Evolutionary conservation across 495 filamentous ascomycete genomes (phyloP).

Genomic region (Penicillium longicatenatum): DNA sequence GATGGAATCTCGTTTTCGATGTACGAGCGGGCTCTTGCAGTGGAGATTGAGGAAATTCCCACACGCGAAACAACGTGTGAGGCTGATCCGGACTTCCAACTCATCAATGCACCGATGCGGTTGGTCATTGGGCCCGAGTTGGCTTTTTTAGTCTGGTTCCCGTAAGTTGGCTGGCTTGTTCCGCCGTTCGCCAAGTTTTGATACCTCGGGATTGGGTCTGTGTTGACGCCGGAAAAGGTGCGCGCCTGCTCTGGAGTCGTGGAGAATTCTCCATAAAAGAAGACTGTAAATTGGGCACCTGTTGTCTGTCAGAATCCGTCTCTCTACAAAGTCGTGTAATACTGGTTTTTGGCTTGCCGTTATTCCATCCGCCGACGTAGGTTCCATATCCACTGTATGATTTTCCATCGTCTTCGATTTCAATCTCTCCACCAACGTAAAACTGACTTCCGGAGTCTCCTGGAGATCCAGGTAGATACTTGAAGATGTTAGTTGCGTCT

Average conservation of each 20-base stretch:
- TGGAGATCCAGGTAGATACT: conserved; percentile 58
- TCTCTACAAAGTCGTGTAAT: background rate
- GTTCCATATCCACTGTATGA: conserved; percentile 61
- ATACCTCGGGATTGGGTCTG: conserved; percentile 36
- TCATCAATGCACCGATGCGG: conserved; percentile 39
- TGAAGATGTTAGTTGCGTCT: background rate
- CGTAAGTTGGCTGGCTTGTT: conserved; percentile 27
- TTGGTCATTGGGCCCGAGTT: conserved; percentile 39
- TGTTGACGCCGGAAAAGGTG: conserved; percentile 56
- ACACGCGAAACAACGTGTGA: conserved; percentile 57
- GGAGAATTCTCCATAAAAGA: conserved; percentile 66
- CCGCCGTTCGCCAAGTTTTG: conserved; percentile 33
- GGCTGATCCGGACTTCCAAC: conserved; percentile 28
- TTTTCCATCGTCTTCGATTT: conserved; percentile 46
- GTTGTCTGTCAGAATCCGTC: conserved; percentile 14
- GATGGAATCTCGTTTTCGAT: conserved; percentile 62
- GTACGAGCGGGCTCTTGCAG: conserved; percentile 40
- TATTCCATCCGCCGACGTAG: conserved; percentile 62
- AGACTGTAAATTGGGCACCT: conserved; percentile 62
- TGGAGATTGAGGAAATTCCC: conserved; percentile 56
- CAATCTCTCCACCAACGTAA: conserved; percentile 61
- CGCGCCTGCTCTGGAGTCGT: conserved; percentile 36
- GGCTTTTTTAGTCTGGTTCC: conserved; percentile 26
- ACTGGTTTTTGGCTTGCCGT: conserved; percentile 35
- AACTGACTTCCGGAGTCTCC: conserved; percentile 58